Base-by-base conservation (phyloP, 441 rosid genomes). In the Eugenia klotzschiana region DNA sequence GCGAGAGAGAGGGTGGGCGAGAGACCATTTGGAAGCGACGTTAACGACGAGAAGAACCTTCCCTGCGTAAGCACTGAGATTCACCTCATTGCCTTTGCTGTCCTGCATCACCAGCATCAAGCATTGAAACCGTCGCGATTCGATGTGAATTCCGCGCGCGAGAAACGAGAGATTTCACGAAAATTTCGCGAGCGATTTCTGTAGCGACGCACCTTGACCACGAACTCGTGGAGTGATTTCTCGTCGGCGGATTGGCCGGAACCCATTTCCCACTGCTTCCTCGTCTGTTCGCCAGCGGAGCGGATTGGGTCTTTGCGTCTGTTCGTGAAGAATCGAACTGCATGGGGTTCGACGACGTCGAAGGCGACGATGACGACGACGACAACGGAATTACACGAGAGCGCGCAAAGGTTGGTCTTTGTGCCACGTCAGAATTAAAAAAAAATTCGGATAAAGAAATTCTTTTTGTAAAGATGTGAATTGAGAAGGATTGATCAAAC, bases 21-120 rank as follows among this genome's bases (percentile, higher is more conserved):
- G n/a, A 51, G 23, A 80, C 82, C 82, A 80, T 51, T 80, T 80
- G n/a, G 82, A 80, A 51, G 82, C 57, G 41, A 80, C 57, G 56
- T 80, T 80, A 1, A 80, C 82, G 82, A 80, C 3, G 37, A 80
- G 82, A 51, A 80, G 82, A n/a, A 80, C 27, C 58, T 51, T 79
- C 81, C 81, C 81, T 79, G 27, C 9, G 56, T 80, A 80, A 80
- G 54, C 58, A 0, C 82, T 51, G 81, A 79, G 81, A 26, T 79
- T 18, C 57, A 79, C 81, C 53, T 79, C 81, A 3, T 79, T 20
- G 25, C 81, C 81, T n/a, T 46, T 79, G 53, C 56, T 26, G 43
- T 79, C 81, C 81, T 79, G 52, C 56, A 51, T 69, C 77, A 20
- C 29, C 41, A 58, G 22, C 73, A 60, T 33, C 41, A 10, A 10